These are phyloP conservation scores for Blastobotrys aristatus DNA, from an alignment of 1,139 yeast genomes.

Conservation along the genomic window DNA sequence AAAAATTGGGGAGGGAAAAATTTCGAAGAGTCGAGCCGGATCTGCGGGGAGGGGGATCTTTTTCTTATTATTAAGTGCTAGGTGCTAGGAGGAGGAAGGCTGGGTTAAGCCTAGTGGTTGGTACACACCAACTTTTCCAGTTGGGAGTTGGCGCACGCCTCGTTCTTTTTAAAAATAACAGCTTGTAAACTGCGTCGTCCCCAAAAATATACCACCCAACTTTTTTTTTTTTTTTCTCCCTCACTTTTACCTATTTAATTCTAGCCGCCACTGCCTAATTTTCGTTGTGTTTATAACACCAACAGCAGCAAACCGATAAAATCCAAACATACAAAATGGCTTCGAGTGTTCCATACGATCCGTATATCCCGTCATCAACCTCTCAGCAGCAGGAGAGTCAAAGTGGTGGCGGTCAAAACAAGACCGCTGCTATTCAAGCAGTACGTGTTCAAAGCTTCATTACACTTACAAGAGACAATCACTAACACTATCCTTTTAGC, in stretches of 20 bases:
- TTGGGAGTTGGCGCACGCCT: no score
- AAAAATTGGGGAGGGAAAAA: no score
- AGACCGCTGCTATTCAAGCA: constrained; percentile 83
- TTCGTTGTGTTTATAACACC: background rate
- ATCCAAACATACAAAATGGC: constrained; percentile 44
- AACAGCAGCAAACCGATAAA: background rate
- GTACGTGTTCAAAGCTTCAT: constrained; percentile 41
- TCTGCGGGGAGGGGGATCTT: no score
- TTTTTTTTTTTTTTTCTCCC: background rate
- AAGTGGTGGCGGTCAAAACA: constrained; percentile 35
- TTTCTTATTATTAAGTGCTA: no score
- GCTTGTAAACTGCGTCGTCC: no score
- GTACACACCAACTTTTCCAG: no score
- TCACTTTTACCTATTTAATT: background rate
- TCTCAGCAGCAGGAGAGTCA: constrained; percentile 38
- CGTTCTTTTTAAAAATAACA: no score
- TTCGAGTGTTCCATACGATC: constrained; percentile 84
- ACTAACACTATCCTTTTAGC: no score
- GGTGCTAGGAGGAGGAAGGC: no score
- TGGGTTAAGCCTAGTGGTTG: no score
- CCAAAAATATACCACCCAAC: background rate
- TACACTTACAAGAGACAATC: background rate
- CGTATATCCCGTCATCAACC: constrained; percentile 64
- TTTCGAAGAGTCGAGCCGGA: no score
- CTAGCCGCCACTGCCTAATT: background rate